Percentiles rank a stretch among this genome's conserved stretches.
Evolutionary conservation across 495 filamentous ascomycete species (phyloP).

Genomic region (Xylaria bambusicola): DNA sequence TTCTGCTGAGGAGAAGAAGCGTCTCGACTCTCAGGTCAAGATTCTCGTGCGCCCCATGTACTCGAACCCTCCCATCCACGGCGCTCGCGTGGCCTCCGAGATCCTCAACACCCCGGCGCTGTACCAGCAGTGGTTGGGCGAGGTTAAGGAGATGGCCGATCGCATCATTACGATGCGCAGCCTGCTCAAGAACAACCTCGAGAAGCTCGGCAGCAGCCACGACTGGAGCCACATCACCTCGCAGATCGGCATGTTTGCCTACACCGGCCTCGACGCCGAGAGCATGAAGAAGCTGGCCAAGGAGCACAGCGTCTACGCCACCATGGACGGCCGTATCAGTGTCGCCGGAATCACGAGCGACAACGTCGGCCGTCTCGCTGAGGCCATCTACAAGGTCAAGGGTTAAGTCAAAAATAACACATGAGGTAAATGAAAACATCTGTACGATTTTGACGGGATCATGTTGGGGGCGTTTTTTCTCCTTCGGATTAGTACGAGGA

Average conservation of each 20-base stretch:
- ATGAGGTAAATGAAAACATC: slow-evolving; percentile 9
- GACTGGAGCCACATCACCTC: slow-evolving; percentile 98
- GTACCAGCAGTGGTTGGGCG: slow-evolving; percentile 90
- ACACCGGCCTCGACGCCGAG: slow-evolving; percentile 88
- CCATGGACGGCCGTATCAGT: slow-evolving; percentile 95
- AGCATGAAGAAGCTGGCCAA: slow-evolving; percentile 92
- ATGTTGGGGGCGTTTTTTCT: neutral
- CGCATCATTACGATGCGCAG: slow-evolving; percentile 98
- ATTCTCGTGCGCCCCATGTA: slow-evolving; percentile 96
- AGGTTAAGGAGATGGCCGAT: slow-evolving; percentile 98
- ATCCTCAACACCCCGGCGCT: slow-evolving; percentile 87
- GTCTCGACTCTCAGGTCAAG: slow-evolving; percentile 96
- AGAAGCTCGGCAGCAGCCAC: slow-evolving; percentile 90
- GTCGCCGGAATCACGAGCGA: slow-evolving; percentile 92
- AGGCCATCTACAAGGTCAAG: slow-evolving; percentile 93
- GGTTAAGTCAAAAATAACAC: slow-evolving; percentile 37
- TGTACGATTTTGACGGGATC: slow-evolving; percentile 17
- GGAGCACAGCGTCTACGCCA: slow-evolving; percentile 98
- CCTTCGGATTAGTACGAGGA: neutral
- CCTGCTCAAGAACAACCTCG: slow-evolving; percentile 87
- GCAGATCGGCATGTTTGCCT: slow-evolving; percentile 99
- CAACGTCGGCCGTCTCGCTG: slow-evolving; percentile 91
- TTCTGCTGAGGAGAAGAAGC: slow-evolving; percentile 87
- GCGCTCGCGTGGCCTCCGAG: slow-evolving; percentile 88
- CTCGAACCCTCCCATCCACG: slow-evolving; percentile 97